Conservation (phyloP, 192 early-diverging fungal genomes). For the Gaertneriomyces sp. region DNA sequence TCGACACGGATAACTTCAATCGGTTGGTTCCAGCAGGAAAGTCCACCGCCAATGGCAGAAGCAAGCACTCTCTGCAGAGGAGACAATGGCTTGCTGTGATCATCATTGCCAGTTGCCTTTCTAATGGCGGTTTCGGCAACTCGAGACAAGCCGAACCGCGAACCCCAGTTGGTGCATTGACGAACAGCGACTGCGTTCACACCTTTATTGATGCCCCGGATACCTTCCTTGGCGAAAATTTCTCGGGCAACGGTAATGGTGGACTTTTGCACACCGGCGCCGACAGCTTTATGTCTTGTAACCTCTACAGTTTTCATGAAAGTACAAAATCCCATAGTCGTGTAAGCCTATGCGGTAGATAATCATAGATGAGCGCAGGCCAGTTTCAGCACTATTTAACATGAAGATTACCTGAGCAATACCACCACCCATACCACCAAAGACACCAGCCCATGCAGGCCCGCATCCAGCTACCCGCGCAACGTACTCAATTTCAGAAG, state of each 20-base stretch:
- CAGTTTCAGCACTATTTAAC: no score
- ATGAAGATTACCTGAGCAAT: constrained; percentile 64
- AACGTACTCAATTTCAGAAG: constrained; percentile 64
- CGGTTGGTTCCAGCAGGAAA: constrained; percentile 98
- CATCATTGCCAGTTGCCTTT: constrained; percentile 40
- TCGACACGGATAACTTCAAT: constrained; percentile 98
- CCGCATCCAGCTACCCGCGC: constrained; percentile 33
- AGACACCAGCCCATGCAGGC: constrained; percentile 63
- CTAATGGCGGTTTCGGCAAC: constrained; percentile 63
- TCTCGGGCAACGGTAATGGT: constrained; percentile 82
- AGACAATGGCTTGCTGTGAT: constrained; percentile 30
- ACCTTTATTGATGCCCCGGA: constrained; percentile 96
- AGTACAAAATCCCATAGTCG: constrained; percentile 99
- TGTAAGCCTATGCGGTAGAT: constrained; percentile 63
- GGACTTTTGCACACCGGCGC: constrained; percentile 54
- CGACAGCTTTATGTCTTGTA: constrained; percentile 80
- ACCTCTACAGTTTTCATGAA: constrained; percentile 97
- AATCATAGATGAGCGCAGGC: no score
- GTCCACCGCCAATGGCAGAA: constrained; percentile 84
- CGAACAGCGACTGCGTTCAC: constrained; percentile 97
- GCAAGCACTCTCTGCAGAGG: constrained; percentile 64
- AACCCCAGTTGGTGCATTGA: constrained; percentile 99
- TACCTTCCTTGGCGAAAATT: constrained; percentile 89
- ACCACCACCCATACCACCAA: constrained; percentile 94
- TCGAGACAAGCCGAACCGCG: constrained; percentile 69